Percentiles rank a stretch among this genome's conserved stretches.
Conservation (phyloP, 176 grass and related monocot species). For the Phyllostachys edulis region DNA sequence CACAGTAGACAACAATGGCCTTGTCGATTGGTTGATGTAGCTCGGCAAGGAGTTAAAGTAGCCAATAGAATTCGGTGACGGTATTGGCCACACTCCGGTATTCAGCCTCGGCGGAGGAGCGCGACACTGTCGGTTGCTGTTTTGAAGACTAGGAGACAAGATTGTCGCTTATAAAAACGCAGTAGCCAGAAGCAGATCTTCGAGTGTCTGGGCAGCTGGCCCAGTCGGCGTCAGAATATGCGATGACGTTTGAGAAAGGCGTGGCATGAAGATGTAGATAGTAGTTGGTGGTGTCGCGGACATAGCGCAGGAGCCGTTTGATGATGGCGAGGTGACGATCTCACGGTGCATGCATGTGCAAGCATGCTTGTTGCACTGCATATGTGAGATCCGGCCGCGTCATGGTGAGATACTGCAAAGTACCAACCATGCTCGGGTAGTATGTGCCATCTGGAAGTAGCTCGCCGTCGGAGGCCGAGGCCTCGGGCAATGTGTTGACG, state of each 20-base stretch:
- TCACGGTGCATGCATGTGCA: background rate
- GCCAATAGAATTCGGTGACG: background rate
- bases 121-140: background rate
- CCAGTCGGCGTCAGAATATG: too few species aligned
- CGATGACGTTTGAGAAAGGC: too few species aligned
- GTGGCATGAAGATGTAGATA: too few species aligned
- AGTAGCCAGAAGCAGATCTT: background rate
- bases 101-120: background rate
- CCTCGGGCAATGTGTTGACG: background rate
- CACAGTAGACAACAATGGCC: too few species aligned
- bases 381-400: background rate
- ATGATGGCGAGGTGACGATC: background rate
- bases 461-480: background rate
- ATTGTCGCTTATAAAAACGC: background rate
- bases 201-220: too few species aligned
- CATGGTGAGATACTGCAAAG: background rate
- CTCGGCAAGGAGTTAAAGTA: too few species aligned
- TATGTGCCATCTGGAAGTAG: background rate
- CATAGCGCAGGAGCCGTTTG: background rate
- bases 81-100: background rate
- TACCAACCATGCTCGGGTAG: background rate
- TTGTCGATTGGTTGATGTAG: too few species aligned
- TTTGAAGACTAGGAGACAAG: background rate
- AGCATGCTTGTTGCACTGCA: background rate
- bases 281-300: background rate